phyloP scores from a whole-genome alignment of 2,329 filamentous ascomycete species.

The Dothistroma pini region DNA sequence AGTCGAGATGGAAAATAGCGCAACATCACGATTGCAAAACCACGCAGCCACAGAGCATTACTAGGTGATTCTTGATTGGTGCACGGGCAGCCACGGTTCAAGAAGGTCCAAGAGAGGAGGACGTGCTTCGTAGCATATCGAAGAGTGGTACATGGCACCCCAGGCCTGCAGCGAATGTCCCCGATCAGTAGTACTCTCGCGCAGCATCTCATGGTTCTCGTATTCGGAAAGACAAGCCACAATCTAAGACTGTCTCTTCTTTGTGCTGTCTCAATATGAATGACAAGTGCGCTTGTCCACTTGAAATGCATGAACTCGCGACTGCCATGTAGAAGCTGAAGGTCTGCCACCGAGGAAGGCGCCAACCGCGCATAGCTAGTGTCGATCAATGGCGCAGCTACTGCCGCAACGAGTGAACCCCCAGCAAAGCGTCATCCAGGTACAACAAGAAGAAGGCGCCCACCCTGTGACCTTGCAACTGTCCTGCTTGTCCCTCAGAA shows the following conservation, averaged over 20 bases:
- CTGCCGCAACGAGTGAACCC: background rate
- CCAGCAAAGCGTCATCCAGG: background rate
- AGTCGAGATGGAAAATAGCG: background rate
- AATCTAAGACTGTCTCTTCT: background rate
- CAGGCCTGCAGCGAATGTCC: background rate
- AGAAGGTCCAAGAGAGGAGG: background rate
- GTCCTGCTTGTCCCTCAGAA: background rate
- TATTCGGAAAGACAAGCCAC: background rate
- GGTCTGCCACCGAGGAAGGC: background rate
- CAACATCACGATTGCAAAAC: background rate
- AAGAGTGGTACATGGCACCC: background rate
- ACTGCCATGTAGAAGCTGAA: background rate
- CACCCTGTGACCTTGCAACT: background rate
- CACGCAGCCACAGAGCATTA: background rate
- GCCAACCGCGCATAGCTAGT: background rate
- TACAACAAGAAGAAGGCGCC: background rate
- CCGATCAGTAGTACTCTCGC: background rate
- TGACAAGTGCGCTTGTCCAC: too few relatives aligned
- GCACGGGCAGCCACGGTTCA: background rate
- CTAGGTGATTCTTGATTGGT: background rate
- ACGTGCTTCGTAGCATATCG: background rate
- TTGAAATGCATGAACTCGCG: background rate
- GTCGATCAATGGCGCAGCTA: background rate
- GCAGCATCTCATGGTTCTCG: background rate
- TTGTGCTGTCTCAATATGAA: too few relatives aligned